phyloP scores from a whole-genome alignment of 192 early-diverging fungal species.

The Geranomyces variabilis region DNA sequence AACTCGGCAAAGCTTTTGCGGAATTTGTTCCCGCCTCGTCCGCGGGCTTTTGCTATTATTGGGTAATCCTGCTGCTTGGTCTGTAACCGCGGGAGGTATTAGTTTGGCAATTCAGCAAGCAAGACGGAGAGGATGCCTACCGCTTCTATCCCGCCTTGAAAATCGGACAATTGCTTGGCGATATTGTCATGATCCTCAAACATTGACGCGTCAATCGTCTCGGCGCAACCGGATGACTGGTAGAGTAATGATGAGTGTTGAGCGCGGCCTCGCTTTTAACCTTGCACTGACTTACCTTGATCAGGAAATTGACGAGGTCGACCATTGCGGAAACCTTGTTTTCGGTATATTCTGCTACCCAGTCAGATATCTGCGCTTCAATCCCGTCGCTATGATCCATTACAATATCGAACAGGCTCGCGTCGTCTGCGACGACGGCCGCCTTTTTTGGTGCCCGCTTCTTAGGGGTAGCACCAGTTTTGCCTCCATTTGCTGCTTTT shows the following conservation, averaged over 20 bases:
- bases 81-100: neutral
- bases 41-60: conserved; percentile 63
- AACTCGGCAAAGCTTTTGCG: conserved; percentile 72
- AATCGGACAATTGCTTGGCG: conserved; percentile 54
- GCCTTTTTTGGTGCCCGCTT: conserved; percentile 5
- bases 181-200: conserved; percentile 63
- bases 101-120: neutral
- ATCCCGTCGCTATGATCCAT: conserved; percentile 43
- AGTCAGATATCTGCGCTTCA: conserved; percentile 67
- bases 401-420: conserved; percentile 33
- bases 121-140: conserved; percentile 36
- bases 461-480: neutral
- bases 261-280: neutral
- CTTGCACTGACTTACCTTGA: conserved; percentile 52
- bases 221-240: conserved; percentile 29
- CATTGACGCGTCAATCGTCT: conserved; percentile 6
- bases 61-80: conserved; percentile 71
- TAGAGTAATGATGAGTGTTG: neutral
- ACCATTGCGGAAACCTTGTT: conserved; percentile 59
- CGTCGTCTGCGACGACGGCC: neutral
- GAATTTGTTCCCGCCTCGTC: conserved; percentile 59
- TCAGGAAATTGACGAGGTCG: conserved; percentile 76
- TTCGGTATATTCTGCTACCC: conserved; percentile 68
- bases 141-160: conserved; percentile 63
- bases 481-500: conserved; percentile 2